Evolutionary conservation across 805 yeast species (phyloP).

Genomic region (Candida sphagnicola): DNA sequence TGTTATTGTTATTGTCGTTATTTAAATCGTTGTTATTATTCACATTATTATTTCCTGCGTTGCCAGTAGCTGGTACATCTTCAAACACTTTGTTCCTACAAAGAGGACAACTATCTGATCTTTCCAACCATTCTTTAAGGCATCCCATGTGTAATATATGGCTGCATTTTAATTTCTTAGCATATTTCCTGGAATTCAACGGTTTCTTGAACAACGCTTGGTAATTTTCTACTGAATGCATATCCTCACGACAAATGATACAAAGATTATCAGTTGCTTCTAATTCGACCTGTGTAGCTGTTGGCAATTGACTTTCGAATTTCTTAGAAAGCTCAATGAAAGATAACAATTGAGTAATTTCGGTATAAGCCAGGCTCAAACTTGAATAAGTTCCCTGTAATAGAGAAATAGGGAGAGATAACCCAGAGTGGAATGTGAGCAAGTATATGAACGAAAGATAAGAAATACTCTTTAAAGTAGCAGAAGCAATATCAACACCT

Average conservation of each 20-base stretch:
- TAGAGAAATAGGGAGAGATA: conserved; percentile 34
- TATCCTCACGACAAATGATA: conserved; percentile 89
- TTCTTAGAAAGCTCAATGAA: conserved; percentile 55
- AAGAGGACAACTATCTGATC: conserved; percentile 91
- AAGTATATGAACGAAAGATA: conserved; percentile 31
- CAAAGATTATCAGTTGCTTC: conserved; percentile 58
- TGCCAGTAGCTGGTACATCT: background rate
- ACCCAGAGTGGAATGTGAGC: conserved; percentile 26
- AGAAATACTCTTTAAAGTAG: conserved; percentile 32
- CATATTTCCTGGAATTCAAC: conserved; percentile 41
- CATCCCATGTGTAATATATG: conserved; percentile 90
- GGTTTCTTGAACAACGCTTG: conserved; percentile 14
- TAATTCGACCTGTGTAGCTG: conserved; percentile 62
- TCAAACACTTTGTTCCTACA: conserved; percentile 68
- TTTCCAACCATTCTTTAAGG: conserved; percentile 86
- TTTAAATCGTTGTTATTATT: conserved; percentile 1
- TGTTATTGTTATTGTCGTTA: conserved; percentile 1
- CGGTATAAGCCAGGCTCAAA: conserved; percentile 26
- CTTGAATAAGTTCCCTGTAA: conserved; percentile 43
- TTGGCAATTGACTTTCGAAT: conserved; percentile 57
- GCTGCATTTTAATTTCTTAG: conserved; percentile 78
- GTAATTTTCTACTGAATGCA: conserved; percentile 48
- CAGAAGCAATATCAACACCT: conserved; percentile 49
- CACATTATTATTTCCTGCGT: background rate
- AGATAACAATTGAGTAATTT: conserved; percentile 41